Percentiles rank a stretch among this genome's conserved stretches.
Evolutionary conservation across 2,329 filamentous ascomycete genomes (phyloP).

Genomic region (Botrytis tulipae): DNA sequence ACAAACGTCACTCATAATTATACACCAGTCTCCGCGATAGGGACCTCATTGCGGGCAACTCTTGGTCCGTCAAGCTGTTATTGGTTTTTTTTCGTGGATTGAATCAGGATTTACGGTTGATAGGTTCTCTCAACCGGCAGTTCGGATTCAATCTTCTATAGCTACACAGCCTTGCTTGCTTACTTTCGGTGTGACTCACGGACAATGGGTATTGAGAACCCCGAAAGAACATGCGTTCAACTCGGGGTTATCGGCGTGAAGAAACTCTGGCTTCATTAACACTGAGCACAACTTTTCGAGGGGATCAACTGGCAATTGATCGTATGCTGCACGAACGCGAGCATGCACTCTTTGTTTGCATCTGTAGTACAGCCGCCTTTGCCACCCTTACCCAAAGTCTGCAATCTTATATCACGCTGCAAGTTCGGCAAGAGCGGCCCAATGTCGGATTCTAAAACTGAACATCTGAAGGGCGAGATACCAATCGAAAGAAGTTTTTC

Average conservation of each 20-base stretch:
- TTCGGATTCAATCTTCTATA: not conserved
- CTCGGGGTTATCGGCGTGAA: not conserved
- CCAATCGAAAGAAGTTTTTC: not conserved
- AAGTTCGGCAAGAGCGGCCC: not conserved
- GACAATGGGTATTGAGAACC: not conserved
- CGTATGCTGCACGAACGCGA: not conserved
- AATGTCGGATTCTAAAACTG: not conserved
- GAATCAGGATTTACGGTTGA: not conserved
- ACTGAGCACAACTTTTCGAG: not conserved
- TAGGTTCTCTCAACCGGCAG: not conserved
- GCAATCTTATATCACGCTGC: not conserved
- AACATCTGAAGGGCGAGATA: not conserved
- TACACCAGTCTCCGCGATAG: not conserved
- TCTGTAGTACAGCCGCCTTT: not conserved
- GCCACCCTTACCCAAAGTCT: not conserved
- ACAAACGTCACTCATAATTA: constrained; percentile 7
- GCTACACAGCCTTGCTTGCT: not conserved
- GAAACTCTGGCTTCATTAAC: not conserved
- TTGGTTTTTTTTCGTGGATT: not conserved
- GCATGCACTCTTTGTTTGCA: not conserved
- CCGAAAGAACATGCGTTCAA: not conserved
- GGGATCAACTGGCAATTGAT: not conserved
- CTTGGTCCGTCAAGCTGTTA: not conserved
- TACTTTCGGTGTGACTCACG: not conserved
- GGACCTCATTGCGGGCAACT: not conserved